phyloP scores from a whole-genome alignment of 2,329 filamentous ascomycete species.

The Phyllosticta ampelicida region DNA sequence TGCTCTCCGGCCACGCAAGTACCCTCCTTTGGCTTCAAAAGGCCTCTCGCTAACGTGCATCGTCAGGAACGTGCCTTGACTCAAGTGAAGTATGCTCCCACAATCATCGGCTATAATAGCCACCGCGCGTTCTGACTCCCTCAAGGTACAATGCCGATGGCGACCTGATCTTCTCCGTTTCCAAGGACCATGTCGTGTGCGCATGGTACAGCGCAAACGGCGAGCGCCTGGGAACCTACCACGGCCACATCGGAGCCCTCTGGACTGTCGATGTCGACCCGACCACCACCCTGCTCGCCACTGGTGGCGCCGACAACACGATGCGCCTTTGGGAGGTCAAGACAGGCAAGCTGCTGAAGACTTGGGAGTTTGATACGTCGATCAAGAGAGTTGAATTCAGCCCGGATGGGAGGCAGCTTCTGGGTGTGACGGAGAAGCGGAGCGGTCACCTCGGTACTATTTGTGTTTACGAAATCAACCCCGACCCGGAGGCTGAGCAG shows the following conservation, averaged over 20 bases:
- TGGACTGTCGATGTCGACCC: constrained; percentile 98
- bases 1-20: constrained; percentile 80
- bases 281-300: constrained; percentile 81
- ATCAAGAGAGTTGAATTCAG: constrained; percentile 98
- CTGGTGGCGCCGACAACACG: constrained; percentile 95
- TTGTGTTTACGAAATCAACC: constrained; percentile 79
- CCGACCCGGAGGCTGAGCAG: constrained; percentile 74
- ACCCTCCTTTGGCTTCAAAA: background rate
- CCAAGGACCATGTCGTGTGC: constrained; percentile 95
- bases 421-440: constrained; percentile 96
- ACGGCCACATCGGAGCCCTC: constrained; percentile 93
- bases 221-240: constrained; percentile 92
- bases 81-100: constrained; percentile 63
- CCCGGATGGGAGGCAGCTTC: constrained; percentile 78
- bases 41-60: constrained; percentile 18
- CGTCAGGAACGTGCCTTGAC: constrained; percentile 77
- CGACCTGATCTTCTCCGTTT: constrained; percentile 89
- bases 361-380: constrained; percentile 93
- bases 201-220: constrained; percentile 97
- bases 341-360: constrained; percentile 86
- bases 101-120: background rate
- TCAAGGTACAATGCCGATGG: constrained; percentile 54
- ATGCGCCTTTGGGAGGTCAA: constrained; percentile 95
- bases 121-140: background rate
- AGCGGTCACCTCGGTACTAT: constrained; percentile 95